Conservation (phyloP, 2,329 filamentous ascomycete species). For the Fusarium gaditjirri region DNA sequence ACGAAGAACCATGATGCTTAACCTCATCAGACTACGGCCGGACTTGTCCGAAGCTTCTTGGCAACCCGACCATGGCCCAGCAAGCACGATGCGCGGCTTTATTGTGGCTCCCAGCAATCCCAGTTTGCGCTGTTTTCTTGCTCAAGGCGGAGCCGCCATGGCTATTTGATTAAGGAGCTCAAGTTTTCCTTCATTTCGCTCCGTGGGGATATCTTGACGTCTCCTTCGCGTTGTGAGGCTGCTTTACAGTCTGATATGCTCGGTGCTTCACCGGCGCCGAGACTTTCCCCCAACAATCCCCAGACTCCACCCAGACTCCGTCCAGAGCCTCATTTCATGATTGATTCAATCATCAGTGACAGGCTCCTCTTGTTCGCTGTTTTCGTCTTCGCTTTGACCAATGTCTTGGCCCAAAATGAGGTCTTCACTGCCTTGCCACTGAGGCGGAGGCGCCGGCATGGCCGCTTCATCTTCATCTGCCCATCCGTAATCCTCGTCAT, state of each 20-base stretch:
- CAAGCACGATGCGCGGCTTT: constrained; percentile 36
- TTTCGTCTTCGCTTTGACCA: constrained; percentile 53
- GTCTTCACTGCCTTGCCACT: constrained; percentile 76
- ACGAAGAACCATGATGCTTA: constrained; percentile 34
- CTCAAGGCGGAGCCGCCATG: constrained; percentile 31
- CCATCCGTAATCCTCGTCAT: constrained; percentile 80
- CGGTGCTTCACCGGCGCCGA: constrained; percentile 49
- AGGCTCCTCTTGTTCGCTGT: constrained; percentile 37
- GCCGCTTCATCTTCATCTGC: constrained; percentile 72
- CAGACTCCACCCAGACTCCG: constrained; percentile 32
- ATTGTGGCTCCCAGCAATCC: constrained; percentile 36
- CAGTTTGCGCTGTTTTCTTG: constrained; percentile 38
- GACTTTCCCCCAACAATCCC: constrained; percentile 26
- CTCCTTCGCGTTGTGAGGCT: constrained; percentile 25
- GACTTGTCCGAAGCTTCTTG: constrained; percentile 43
- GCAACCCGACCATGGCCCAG: constrained; percentile 45
- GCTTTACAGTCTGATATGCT: constrained; percentile 35
- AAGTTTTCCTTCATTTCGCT: constrained; percentile 36
- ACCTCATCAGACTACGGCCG: constrained; percentile 39
- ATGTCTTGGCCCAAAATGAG: constrained; percentile 63
- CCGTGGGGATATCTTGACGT: constrained; percentile 10
- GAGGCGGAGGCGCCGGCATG: constrained; percentile 68
- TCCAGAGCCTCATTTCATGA: constrained; percentile 36
- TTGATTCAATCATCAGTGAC: constrained; percentile 37
- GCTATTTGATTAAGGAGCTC: constrained; percentile 41